phyloP scores from a whole-genome alignment of 225 moss, liverwort and hornwort species.

The Polytrichum commune region DNA sequence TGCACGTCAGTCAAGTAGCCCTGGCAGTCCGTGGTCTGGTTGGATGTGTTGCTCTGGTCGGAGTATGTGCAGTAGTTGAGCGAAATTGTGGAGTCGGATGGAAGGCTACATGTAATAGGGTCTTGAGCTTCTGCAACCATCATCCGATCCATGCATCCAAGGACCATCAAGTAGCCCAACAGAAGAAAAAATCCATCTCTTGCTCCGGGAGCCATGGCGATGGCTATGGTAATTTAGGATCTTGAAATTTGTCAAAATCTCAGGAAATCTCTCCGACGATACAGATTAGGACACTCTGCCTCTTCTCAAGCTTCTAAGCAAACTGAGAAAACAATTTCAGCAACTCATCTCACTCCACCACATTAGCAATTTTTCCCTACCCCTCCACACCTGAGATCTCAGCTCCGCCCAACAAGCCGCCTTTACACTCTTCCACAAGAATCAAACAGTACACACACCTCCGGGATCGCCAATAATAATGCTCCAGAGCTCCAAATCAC shows the following conservation, averaged over 20 bases:
- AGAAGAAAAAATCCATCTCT: conserved; percentile 1
- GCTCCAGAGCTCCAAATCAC: too few species aligned
- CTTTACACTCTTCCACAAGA: too few species aligned
- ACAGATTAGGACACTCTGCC: background rate
- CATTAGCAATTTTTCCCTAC: background rate
- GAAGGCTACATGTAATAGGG: conserved; percentile 24
- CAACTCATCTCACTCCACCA: background rate
- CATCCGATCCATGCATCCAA: background rate
- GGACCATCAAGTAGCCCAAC: background rate
- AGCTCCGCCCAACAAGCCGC: background rate
- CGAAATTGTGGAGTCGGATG: conserved; percentile 26
- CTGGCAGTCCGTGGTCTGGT: conserved; percentile 23
- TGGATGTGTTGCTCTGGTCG: conserved; percentile 23
- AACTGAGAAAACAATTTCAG: background rate
- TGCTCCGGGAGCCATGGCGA: conserved; percentile 5
- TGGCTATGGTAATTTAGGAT: background rate
- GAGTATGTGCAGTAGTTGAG: conserved; percentile 35
- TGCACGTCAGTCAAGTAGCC: conserved; percentile 22
- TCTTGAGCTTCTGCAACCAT: conserved; percentile 30
- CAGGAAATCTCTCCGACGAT: background rate
- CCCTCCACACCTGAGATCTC: background rate
- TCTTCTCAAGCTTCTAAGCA: background rate
- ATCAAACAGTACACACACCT: too few species aligned
- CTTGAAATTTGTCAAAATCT: background rate
- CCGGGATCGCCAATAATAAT: too few species aligned